A percentile compares a stretch with the other conserved stretches of the same genome.
phyloP scores from a whole-genome alignment of 305 asterid species.

The Coffea humblotiana region DNA sequence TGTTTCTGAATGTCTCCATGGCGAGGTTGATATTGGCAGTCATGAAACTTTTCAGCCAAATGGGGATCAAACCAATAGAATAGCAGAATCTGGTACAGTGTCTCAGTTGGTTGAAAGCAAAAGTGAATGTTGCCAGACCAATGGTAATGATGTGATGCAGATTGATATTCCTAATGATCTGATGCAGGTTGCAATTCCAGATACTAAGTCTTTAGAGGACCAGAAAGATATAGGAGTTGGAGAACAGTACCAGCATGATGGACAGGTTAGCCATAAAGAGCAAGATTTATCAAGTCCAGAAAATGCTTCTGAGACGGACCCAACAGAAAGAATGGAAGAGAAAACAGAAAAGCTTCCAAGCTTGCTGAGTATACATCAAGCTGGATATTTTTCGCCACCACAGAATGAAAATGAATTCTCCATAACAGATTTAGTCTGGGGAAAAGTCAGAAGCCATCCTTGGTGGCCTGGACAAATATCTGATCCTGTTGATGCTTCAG shows the following conservation, averaged over 20 bases:
- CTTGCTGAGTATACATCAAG: conserved; percentile 50
- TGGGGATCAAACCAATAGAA: conserved; percentile 19
- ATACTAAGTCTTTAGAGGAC: conserved; percentile 28
- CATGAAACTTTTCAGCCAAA: conserved; percentile 9
- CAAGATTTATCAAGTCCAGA: conserved; percentile 36
- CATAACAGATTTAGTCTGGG: conserved; percentile 89
- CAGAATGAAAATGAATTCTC: conserved; percentile 53
- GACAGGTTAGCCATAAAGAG: conserved; percentile 28
- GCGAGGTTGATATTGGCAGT: no score
- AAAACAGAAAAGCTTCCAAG: no score
- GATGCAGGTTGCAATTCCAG: no score
- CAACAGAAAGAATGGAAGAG: no score
- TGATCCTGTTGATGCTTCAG: conserved; percentile 83
- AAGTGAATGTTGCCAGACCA: conserved; percentile 22
- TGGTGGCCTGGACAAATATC: no score
- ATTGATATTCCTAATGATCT: no score
- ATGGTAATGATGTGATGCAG: no score
- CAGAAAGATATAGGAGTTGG: conserved; percentile 39
- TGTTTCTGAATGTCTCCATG: no score
- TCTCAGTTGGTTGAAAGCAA: conserved; percentile 33
- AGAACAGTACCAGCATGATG: conserved; percentile 26
- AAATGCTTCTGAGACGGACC: conserved; percentile 37
- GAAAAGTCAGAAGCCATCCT: conserved; percentile 95
- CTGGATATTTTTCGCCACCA: conserved; percentile 56
- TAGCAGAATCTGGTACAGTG: conserved; percentile 16